Base-by-base conservation (phyloP, 208 protist genomes). In the Crithidia sp. region DNA sequence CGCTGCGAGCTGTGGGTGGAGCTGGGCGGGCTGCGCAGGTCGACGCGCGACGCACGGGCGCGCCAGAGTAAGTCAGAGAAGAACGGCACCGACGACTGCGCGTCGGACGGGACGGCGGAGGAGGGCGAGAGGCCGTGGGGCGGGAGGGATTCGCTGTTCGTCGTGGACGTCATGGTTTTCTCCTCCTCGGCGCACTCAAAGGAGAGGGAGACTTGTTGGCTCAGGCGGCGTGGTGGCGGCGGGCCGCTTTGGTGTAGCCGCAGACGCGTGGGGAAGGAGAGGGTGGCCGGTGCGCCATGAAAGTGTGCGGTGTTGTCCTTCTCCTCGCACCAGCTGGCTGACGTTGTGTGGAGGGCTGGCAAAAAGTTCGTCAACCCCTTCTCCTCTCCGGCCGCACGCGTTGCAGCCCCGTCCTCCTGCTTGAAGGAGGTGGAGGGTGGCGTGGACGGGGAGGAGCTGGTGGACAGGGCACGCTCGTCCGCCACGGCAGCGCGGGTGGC, bases 131-230 rank as follows among this genome's bases (percentile, higher is more conserved):
- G 63, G 16, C 50, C 63, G 49, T 68, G 63, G 16, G 37, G 37
- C 39, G 63, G 50, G 12, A 68, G 19, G 16, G 63, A 57, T 47
- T 68, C 63, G 50, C 50, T 68, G 37, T 56, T 68, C 3, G 63
- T 49, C 7, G 16, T 19, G 39, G 62, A 67, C 5, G 50, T 39
- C 5, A 2, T 37, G 17, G 7, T 16, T 50, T 68, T 68, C 5
- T 59, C 52, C 13, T 68, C 63, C 49, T 68, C 63, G 7, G 50
- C 63, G 50, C 58, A 68, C 2, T 68, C 63, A 10, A 57, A 68
- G 16, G 63, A 68, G 5, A 68, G 50, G 13, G 63, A 68, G 36
- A 49, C 39, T 16, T 58, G 63, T 2, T 50, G 49, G 37, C 63
- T 68, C 49, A 68, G 45, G 36, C 63, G 63, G 14, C 50, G 50